Percentiles rank a stretch among this genome's conserved stretches.
These are phyloP conservation scores for Plasmodium yoelii DNA, from an alignment of 169 alveolate species.

Conservation along the genomic window DNA sequence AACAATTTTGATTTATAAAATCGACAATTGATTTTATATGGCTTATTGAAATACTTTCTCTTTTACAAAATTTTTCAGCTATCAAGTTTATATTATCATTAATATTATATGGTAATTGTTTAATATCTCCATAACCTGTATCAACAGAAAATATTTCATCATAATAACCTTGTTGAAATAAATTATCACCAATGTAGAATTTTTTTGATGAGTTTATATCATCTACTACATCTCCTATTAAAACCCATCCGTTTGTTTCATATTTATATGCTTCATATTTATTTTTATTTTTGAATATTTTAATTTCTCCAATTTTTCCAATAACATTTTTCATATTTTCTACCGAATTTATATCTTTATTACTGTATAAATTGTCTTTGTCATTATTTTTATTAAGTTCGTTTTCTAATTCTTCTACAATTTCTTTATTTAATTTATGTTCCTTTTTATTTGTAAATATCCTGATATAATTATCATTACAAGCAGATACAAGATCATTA, in stretches of 20 bases:
- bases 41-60: constrained; percentile 44
- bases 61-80: constrained; percentile 75
- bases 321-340: constrained; percentile 36
- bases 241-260: constrained; percentile 42
- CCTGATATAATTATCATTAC: constrained; percentile 57
- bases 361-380: background rate
- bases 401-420: constrained; percentile 11
- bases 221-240: constrained; percentile 64
- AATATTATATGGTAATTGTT: constrained; percentile 48
- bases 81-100: constrained; percentile 45
- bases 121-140: constrained; percentile 32
- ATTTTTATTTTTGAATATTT: constrained; percentile 43
- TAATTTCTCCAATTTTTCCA: constrained; percentile 66
- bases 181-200: constrained; percentile 57
- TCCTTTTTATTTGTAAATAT: constrained; percentile 46
- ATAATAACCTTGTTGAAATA: constrained; percentile 63
- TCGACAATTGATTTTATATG: constrained; percentile 64
- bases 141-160: constrained; percentile 60
- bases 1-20: constrained; percentile 59
- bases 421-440: constrained; percentile 8
- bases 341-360: constrained; percentile 14
- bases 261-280: constrained; percentile 73
- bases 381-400: constrained; percentile 2
- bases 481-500: constrained; percentile 36
- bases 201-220: constrained; percentile 47